These are phyloP conservation scores for Hemerocallis citrina DNA, from an alignment of 106 monocot species.

Conservation along the genomic window DNA sequence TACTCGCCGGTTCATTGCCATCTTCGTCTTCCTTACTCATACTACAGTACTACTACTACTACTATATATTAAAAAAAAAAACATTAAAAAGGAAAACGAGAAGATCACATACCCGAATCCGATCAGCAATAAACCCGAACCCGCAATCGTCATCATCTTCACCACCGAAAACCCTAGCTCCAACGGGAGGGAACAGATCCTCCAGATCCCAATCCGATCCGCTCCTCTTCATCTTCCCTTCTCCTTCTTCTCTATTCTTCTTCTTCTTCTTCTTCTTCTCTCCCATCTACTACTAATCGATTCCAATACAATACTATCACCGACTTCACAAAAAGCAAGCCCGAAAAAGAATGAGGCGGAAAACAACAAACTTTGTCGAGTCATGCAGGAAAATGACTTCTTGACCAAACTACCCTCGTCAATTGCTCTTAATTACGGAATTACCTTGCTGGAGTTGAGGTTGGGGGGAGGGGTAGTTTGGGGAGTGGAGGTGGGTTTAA, in stretches of 20 bases:
- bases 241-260: not conserved
- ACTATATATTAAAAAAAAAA: too few relatives aligned
- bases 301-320: not conserved
- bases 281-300: too few relatives aligned
- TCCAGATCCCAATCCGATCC: conserved; percentile 20
- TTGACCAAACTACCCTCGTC: not conserved
- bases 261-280: too few relatives aligned
- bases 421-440: not conserved
- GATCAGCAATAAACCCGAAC: not conserved
- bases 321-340: not conserved
- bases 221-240: conserved; percentile 12
- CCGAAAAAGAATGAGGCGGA: not conserved
- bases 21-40: too few relatives aligned
- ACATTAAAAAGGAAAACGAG: too few relatives aligned
- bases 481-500: not conserved
- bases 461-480: not conserved
- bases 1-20: too few relatives aligned
- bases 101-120: not conserved
- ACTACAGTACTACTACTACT: too few relatives aligned
- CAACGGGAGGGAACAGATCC: conserved; percentile 5
- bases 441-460: not conserved
- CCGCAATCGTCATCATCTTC: conserved; percentile 5
- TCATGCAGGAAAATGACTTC: not conserved
- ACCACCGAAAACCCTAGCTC: not conserved
- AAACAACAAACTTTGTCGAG: not conserved